These are phyloP conservation scores for Pyrenochaeta sp. DNA, from an alignment of 2,329 filamentous ascomycete genomes.

Conservation along the genomic window DNA sequence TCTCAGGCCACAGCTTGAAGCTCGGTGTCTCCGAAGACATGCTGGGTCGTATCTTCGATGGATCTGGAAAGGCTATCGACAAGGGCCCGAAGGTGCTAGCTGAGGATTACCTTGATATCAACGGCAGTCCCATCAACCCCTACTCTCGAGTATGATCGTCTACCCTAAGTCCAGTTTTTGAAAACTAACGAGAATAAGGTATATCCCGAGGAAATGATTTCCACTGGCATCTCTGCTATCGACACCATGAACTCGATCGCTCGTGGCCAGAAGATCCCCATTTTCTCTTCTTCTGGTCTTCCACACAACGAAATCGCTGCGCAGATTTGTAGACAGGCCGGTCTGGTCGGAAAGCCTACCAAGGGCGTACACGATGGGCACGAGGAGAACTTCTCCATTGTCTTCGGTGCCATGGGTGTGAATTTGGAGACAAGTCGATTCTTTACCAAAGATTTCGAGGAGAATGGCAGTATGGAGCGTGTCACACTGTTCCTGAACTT, in stretches of 20 bases:
- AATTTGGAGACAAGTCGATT: slow-evolving; percentile 99
- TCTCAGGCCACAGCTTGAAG: slow-evolving; percentile 96
- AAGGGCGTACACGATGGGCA: slow-evolving; percentile 97
- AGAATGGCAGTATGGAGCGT: slow-evolving; percentile 98
- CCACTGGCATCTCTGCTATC: slow-evolving; percentile 98
- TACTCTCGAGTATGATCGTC: slow-evolving; percentile 80
- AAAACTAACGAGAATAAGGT: slow-evolving; percentile 63
- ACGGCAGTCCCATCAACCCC: slow-evolving; percentile 97
- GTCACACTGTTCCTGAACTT: slow-evolving; percentile 98
- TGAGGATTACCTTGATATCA: slow-evolving; percentile 98
- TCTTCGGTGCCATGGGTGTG: slow-evolving; percentile 99
- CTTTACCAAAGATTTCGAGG: slow-evolving; percentile 98
- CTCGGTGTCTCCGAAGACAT: slow-evolving; percentile 99
- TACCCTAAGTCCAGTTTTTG: slow-evolving; percentile 18
- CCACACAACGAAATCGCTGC: slow-evolving; percentile 99
- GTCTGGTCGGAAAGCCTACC: slow-evolving; percentile 88
- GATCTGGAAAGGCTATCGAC: slow-evolving; percentile 96
- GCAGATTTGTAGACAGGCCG: slow-evolving; percentile 96
- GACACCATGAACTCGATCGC: slow-evolving; percentile 95
- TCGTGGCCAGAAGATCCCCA: slow-evolving; percentile 98
- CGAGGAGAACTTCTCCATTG: slow-evolving; percentile 99
- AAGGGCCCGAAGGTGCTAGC: slow-evolving; percentile 98
- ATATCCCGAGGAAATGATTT: slow-evolving; percentile 99
- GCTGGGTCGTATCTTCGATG: slow-evolving; percentile 98
- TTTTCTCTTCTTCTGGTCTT: slow-evolving; percentile 97